These are phyloP conservation scores for Vitis rotundifolia DNA, from an alignment of 164 flowering plant genomes.

Conservation along the genomic window DNA sequence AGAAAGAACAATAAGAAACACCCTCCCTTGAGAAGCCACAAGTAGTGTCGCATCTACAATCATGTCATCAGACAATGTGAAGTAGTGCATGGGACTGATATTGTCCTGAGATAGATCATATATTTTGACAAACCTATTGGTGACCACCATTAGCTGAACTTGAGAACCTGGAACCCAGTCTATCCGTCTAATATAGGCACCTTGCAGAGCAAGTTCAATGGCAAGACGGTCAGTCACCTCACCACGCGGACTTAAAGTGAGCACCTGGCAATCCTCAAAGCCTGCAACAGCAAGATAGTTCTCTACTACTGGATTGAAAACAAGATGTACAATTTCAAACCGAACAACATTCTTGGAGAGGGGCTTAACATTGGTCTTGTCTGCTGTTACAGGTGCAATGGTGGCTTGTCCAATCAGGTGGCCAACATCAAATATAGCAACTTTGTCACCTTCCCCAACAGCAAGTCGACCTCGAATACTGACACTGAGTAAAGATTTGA, in stretches of 20 bases:
- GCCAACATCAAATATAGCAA: slow-evolving; percentile 91
- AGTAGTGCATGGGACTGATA: slow-evolving; percentile 91
- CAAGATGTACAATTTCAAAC: slow-evolving; percentile 91
- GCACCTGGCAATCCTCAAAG: slow-evolving; percentile 95
- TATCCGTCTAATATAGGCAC: slow-evolving; percentile 82
- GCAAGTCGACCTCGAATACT: slow-evolving; percentile 92
- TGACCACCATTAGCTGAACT: slow-evolving; percentile 94
- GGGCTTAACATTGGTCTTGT: slow-evolving; percentile 94
- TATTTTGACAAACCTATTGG: slow-evolving; percentile 88
- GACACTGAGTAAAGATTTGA: slow-evolving; percentile 88
- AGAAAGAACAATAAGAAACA: slow-evolving; percentile 85
- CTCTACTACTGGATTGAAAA: slow-evolving; percentile 80
- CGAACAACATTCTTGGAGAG: slow-evolving; percentile 94
- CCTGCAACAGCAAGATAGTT: slow-evolving; percentile 97
- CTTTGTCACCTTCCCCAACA: slow-evolving; percentile 98
- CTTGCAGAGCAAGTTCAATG: slow-evolving; percentile 94
- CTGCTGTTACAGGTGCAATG: slow-evolving; percentile 87
- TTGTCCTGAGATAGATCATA: slow-evolving; percentile 94
- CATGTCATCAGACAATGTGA: slow-evolving; percentile 79
- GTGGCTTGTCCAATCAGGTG: slow-evolving; percentile 96
- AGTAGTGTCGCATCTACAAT: slow-evolving; percentile 87
- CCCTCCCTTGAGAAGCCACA: slow-evolving; percentile 62
- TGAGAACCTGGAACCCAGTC: slow-evolving; percentile 99
- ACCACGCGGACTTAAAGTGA: slow-evolving; percentile 88
- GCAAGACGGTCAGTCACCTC: slow-evolving; percentile 98